These are phyloP conservation scores for Pyrenochaeta sp. DNA, from an alignment of 2,329 filamentous ascomycete genomes.

Conservation along the genomic window DNA sequence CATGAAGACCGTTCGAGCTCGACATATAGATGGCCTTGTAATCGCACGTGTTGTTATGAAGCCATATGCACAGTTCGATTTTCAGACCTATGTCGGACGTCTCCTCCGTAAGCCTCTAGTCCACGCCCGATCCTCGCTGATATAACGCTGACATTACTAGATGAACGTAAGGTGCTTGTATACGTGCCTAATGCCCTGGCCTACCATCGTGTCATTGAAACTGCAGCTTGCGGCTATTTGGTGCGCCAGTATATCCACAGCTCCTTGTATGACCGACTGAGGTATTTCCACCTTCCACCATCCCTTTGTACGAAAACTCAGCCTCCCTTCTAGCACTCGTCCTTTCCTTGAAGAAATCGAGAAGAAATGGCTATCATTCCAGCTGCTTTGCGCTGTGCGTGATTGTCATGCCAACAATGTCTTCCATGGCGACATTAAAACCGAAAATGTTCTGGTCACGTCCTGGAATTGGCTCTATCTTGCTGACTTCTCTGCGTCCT, in stretches of 20 bases:
- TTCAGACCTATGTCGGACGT: slow-evolving; percentile 78
- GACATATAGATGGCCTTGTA: slow-evolving; percentile 88
- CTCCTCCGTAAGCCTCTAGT: slow-evolving; percentile 69
- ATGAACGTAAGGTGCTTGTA: slow-evolving; percentile 78
- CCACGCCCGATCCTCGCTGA: slow-evolving; percentile 3
- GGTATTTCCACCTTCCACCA: slow-evolving; percentile 45
- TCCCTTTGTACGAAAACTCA: slow-evolving; percentile 26
- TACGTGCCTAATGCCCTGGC: slow-evolving; percentile 89
- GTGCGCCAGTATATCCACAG: slow-evolving; percentile 95
- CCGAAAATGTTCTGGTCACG: slow-evolving; percentile 94
- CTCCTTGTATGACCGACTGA: slow-evolving; percentile 93
- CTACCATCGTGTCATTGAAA: slow-evolving; percentile 92
- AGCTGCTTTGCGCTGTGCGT: slow-evolving; percentile 87
- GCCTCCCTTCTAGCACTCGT: slow-evolving; percentile 71
- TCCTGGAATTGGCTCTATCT: slow-evolving; percentile 99
- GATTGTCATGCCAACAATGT: slow-evolving; percentile 90
- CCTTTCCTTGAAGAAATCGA: slow-evolving; percentile 97
- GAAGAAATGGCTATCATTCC: slow-evolving; percentile 98
- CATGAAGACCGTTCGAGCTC: slow-evolving; percentile 93
- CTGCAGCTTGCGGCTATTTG: slow-evolving; percentile 87
- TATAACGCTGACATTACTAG: slow-evolving; percentile 53
- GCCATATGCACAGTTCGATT: slow-evolving; percentile 80
- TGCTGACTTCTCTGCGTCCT: slow-evolving; percentile 94
- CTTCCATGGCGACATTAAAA: slow-evolving; percentile 98
- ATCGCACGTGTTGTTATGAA: slow-evolving; percentile 96